Evolutionary conservation across 805 yeast genomes (phyloP).

Genomic region (Hanseniaspora hatyaiensis): DNA sequence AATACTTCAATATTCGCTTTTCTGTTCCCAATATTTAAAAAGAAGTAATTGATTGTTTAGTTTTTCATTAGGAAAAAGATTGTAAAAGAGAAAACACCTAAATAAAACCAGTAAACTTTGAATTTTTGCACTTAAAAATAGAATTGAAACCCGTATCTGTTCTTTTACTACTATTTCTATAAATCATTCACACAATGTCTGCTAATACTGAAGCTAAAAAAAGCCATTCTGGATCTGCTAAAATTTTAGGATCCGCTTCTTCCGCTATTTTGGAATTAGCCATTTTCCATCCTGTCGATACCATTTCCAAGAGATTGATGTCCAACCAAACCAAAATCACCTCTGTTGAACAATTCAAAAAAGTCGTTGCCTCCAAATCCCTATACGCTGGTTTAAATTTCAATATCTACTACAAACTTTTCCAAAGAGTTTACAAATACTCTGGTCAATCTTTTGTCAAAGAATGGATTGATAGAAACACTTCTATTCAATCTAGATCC

Average conservation of each 20-base stretch:
- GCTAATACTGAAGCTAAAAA: constrained; percentile 49
- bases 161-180: not conserved
- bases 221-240: constrained; percentile 69
- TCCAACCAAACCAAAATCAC: constrained; percentile 63
- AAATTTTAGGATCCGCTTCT: constrained; percentile 90
- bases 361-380: constrained; percentile 78
- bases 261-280: constrained; percentile 96
- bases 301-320: constrained; percentile 91
- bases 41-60: too few relatives aligned
- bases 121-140: too few relatives aligned
- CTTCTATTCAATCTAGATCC: constrained; percentile 76
- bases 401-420: constrained; percentile 91
- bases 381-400: constrained; percentile 96
- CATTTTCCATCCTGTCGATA: constrained; percentile 97
- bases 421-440: constrained; percentile 95
- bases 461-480: constrained; percentile 69
- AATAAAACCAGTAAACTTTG: not conserved
- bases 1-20: too few relatives aligned
- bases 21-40: too few relatives aligned
- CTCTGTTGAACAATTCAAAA: constrained; percentile 55
- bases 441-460: constrained; percentile 99
- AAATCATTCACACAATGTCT: constrained; percentile 7
- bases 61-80: too few relatives aligned
- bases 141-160: too few relatives aligned
- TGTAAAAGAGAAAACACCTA: not conserved